Conservation (phyloP, 306 rosid species). For the Pachyrhizus erosus region DNA sequence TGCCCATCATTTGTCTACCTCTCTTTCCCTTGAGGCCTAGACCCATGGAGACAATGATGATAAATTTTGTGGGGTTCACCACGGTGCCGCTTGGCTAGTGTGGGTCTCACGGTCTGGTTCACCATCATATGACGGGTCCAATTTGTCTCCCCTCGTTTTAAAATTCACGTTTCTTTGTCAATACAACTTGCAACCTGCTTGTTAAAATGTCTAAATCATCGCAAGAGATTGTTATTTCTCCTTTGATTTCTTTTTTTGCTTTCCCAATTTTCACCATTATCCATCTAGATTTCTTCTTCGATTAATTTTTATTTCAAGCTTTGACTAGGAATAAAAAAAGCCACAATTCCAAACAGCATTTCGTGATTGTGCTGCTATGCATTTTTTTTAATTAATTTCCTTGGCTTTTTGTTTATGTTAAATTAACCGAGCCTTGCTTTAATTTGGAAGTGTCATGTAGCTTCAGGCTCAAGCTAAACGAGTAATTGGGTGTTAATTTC, state of each 20-base stretch:
- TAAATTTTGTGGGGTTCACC: slow-evolving; percentile 31
- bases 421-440: neutral
- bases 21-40: neutral
- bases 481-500: slow-evolving; percentile 29
- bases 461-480: neutral
- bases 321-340: neutral
- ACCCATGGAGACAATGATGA: slow-evolving; percentile 11
- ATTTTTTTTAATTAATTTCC: neutral
- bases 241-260: neutral
- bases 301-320: neutral
- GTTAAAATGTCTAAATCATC: slow-evolving; percentile 46
- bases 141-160: slow-evolving; percentile 30
- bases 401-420: neutral
- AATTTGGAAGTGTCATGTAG: neutral
- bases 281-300: neutral
- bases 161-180: slow-evolving; percentile 33
- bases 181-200: slow-evolving; percentile 17
- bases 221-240: neutral
- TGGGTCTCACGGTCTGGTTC: slow-evolving; percentile 38
- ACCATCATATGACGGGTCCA: slow-evolving; percentile 9
- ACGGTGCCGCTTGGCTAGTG: slow-evolving; percentile 36
- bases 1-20: neutral
- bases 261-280: neutral
- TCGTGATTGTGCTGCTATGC: slow-evolving; percentile 1
- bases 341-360: neutral